Base-by-base conservation (phyloP, 1,139 yeast species). In the Yamadazyma aaseri region DNA sequence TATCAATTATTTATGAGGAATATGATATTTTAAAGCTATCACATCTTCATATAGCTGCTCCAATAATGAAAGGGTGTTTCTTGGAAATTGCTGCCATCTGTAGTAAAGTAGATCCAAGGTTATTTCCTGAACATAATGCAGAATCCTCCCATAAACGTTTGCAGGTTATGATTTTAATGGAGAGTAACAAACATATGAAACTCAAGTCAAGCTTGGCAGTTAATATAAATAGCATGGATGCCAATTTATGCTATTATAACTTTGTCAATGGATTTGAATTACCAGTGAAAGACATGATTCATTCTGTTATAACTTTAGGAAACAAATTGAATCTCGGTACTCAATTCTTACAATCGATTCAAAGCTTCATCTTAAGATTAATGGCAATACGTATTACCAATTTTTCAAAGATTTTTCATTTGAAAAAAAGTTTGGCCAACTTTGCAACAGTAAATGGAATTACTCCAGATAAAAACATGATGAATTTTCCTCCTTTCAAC, bases 401-500 rank as follows among this genome's bases (percentile, higher is more conserved):
- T 11, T 17, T 26, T 20, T 47, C 52, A 3, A 39, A 39, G 9
- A 26, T 50, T 6, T 51, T 51, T 21, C 44, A 44, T 23, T 29
- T 39, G 6, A 49, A 45, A 31, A 42, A 33, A 20, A 35, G 36
- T 7, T 27, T 45, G 26, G 29, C 41, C 16, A 41, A 41, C 16
- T 29, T 40, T 20, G 32, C 45, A 20, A 34, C 35, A 1, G 39
- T 47, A 11, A 52, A 51, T 26, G 58, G 57, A 1, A 44, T 55
- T n/a, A 37, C 47, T 3, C 59, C 60, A 1, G 47, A 47, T 15
- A 33, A 40, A 17, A 56, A 56, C 31, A 56, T 56, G 58, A 54
- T 56, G 60, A 56, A 56, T 30, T 51, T 29, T 27, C 52, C 53
- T 3, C 60, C 60, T 1, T 53, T 56, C 39, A 46, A 52, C 25